Evolutionary conservation across 202 grass and related monocot species (phyloP).

Genomic region (Alloteropsis angusta): DNA sequence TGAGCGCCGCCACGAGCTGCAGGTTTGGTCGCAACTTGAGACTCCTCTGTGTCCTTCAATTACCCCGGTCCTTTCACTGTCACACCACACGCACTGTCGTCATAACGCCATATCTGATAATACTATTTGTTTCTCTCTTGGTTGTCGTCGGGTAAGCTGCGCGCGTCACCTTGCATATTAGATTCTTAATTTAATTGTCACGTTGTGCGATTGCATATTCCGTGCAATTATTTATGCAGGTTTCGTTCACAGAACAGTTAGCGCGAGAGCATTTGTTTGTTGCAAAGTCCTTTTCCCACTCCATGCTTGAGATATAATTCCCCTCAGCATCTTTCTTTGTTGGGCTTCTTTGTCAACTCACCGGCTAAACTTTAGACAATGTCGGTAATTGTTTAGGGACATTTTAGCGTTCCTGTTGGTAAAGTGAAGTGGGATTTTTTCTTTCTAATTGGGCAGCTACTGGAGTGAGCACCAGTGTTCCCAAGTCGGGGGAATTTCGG

Average conservation of each 20-base stretch:
- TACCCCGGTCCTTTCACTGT: not conserved
- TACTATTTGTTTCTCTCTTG: not conserved
- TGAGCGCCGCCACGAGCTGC: slow-evolving; percentile 45
- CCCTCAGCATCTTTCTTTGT: not conserved
- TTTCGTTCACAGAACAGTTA: not conserved
- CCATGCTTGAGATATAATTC: not conserved
- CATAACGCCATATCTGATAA: not conserved
- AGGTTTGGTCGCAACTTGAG: slow-evolving; percentile 29
- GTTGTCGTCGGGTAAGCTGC: not conserved
- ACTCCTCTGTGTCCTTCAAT: too few relatives aligned
- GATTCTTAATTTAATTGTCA: not conserved
- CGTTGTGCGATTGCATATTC: not conserved
- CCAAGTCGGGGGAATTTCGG: too few relatives aligned
- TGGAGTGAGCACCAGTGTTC: not conserved
- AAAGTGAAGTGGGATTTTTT: not conserved
- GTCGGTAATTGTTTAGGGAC: not conserved
- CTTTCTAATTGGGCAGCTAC: not conserved
- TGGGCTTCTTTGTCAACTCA: not conserved
- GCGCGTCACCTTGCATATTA: not conserved
- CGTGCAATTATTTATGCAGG: not conserved
- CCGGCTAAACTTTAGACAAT: not conserved
- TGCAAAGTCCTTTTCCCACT: slow-evolving; percentile 9
- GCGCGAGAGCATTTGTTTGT: not conserved
- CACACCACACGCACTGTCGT: not conserved
- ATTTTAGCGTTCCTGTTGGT: not conserved